Evolutionary conservation across 202 grass and related monocot genomes (phyloP).

Genomic region (Thinopyrum obtusiflorum): DNA sequence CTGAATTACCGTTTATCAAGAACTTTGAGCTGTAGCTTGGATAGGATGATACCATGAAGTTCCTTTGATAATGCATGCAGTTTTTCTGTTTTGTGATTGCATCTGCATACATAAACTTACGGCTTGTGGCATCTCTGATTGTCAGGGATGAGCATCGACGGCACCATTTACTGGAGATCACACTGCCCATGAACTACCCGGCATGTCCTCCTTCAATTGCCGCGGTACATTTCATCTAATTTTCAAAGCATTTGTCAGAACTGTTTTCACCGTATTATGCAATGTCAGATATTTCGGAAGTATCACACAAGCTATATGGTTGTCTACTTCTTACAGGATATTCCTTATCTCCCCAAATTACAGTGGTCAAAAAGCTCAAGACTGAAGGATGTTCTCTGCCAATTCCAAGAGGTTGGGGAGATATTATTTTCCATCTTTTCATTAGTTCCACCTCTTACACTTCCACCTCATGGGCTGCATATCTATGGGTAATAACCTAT

Average conservation of each 20-base stretch:
- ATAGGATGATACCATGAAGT: not conserved
- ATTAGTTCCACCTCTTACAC: not conserved
- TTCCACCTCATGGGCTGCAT: slow-evolving; percentile 18
- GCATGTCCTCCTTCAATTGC: slow-evolving; percentile 46
- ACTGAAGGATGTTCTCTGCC: slow-evolving; percentile 58
- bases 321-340: slow-evolving; percentile 42
- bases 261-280: not conserved
- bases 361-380: slow-evolving; percentile 60
- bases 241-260: not conserved
- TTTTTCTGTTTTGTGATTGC: not conserved
- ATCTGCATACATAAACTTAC: not conserved
- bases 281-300: not conserved
- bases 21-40: not conserved
- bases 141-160: slow-evolving; percentile 60
- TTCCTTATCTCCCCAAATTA: slow-evolving; percentile 63
- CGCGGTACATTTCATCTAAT: slow-evolving; percentile 31
- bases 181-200: slow-evolving; percentile 55
- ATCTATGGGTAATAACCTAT: not conserved
- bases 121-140: not conserved
- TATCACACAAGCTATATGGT: not conserved
- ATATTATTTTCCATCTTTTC: not conserved
- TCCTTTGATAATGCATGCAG: not conserved
- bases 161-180: slow-evolving; percentile 58
- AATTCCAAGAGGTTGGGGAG: slow-evolving; percentile 49
- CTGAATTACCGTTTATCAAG: not conserved